Evolutionary conservation across 23 red algal genomes (phyloP), one percentile per base, ranked within the genome.

Genomic region (Pyropia haitanensis): DNA sequence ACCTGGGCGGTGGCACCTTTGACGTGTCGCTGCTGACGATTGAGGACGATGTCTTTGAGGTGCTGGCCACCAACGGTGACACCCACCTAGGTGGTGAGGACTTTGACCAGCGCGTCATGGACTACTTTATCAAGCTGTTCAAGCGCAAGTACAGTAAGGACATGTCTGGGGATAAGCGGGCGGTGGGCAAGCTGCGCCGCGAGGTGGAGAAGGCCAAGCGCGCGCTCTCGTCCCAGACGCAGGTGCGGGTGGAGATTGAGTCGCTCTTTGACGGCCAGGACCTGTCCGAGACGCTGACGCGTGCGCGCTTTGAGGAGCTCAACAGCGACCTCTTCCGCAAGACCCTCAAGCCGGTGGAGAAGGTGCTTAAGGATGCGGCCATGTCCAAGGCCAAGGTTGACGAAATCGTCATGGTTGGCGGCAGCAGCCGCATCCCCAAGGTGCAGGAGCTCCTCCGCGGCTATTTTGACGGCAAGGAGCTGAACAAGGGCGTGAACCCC

Each of bases 141-240:
- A 96, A 96, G 79, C 75, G 82, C 70, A 96, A 96, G 81, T 80
- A 96, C 79, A 74, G 63, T 61, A 77, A 75, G 70, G 92, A 96
- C 65, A n/a, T 90, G 68, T 61, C 63, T 2, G 81, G 73, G 48
- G 92, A 96, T 65, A 96, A 85, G 56, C 85, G 86, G 31, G 79
- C 92, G 26, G 30, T 96, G 33, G 83, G 75, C 50, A 96, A 96
- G 65, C 76, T 96, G 39, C 76, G 83, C 49, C 85, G 85, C 27
- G 92, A 96, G 61, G 87, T 83, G 28, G 92, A 96, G 63, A 96
- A 96, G 68, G 92, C 92, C 3, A 96, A 96, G 79, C 68, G 92
- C 18, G 92, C 92, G n/a, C 92, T 96, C 17, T 88, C 82, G 8
- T 89, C 77, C 3, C 92, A 96, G 71, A 90, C 78, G 30, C 92